Evolutionary conservation across 2,329 filamentous ascomycete genomes (phyloP), one percentile per base, ranked within the genome.

Genomic region (Verticillium klebahnii): DNA sequence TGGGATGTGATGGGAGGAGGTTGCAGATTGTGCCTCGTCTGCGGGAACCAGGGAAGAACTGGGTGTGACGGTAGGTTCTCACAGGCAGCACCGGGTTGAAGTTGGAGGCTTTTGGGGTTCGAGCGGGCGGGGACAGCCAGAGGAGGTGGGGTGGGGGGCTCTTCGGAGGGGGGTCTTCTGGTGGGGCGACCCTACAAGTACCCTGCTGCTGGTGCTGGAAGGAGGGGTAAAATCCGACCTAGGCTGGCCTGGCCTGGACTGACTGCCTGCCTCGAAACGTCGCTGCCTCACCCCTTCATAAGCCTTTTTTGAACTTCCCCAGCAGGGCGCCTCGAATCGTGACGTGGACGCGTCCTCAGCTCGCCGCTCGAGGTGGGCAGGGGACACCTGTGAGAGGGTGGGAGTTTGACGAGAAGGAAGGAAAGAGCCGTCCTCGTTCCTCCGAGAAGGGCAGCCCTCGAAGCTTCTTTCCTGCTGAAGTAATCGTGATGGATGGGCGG

Each of bases 211-310:
- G 52, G 32, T 37, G 52, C 36, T 55, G 59, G 61, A 52, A 55
- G 52, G 61, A 58, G 34, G 59, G 56, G 56, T 54, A 61, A 60
- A 50, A 52, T 8, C 40, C n/a, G 40, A 50, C 40, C n/a, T 50
- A 19, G n/a, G n/a, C 40, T 50, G 25, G 25, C 25, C 25, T 25
- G 25, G 25, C 25, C 25, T 25, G 25, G 25, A 25, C 25, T 25
- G 25, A 25, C 3, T 25, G 25, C 25, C 25, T 23, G n/a, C 40
- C 8, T 50, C 40, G 19, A 50, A 50, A n/a, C 40, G 17, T 50
- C 40, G 40, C n/a, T 23, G 40, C 40, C 40, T 50, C 40, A 7
- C 40, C n/a, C 15, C 40, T n/a, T 50, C 40, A 5, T 14, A 14
- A 29, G 29, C 29, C 29, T 14, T 36, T 36, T 14, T 14, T 36